phyloP scores from a whole-genome alignment of 2,329 filamentous ascomycete genomes.

The Pseudogymnoascus sp. region DNA sequence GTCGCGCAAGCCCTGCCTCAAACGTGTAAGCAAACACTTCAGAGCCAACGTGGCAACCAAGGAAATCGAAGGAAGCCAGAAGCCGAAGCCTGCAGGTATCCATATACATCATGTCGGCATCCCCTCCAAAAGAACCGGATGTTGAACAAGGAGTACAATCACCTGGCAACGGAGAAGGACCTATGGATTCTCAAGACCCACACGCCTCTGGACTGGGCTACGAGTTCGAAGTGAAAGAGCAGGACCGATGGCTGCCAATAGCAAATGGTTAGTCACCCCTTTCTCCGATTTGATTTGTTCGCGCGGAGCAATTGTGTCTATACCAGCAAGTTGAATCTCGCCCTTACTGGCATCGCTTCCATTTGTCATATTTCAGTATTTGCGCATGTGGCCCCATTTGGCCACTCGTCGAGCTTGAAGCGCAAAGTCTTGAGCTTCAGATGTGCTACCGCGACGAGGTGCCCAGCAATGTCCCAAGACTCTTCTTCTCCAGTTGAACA shows the following conservation, averaged over 20 bases:
- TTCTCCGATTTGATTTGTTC: constrained; percentile 43
- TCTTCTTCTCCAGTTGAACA: constrained; percentile 42
- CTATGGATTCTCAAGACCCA: constrained; percentile 78
- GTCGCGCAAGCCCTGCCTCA: constrained; percentile 16
- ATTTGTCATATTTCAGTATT: constrained; percentile 37
- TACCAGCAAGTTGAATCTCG: constrained; percentile 22
- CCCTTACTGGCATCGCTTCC: constrained; percentile 42
- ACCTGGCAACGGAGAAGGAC: constrained; percentile 80
- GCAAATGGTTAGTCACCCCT: constrained; percentile 85
- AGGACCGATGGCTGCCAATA: constrained; percentile 98
- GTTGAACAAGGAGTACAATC: constrained; percentile 89
- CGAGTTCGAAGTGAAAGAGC: constrained; percentile 99
- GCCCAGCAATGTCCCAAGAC: constrained; percentile 49
- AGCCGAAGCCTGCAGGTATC: constrained; percentile 37
- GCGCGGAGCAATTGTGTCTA: constrained; percentile 18
- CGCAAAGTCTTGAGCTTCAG: constrained; percentile 22
- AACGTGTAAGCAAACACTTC: constrained; percentile 18
- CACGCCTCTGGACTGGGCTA: constrained; percentile 68
- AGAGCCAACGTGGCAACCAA: constrained; percentile 26
- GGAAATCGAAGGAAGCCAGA: constrained; percentile 21
- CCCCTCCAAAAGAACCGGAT: constrained; percentile 79
- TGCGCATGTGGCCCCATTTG: constrained; percentile 23
- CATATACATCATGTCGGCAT: constrained; percentile 92
- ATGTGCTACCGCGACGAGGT: constrained; percentile 12
- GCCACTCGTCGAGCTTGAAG: constrained; percentile 25